phyloP scores from a whole-genome alignment of 345 rosid genomes.

The Bretschneidera sinensis region DNA sequence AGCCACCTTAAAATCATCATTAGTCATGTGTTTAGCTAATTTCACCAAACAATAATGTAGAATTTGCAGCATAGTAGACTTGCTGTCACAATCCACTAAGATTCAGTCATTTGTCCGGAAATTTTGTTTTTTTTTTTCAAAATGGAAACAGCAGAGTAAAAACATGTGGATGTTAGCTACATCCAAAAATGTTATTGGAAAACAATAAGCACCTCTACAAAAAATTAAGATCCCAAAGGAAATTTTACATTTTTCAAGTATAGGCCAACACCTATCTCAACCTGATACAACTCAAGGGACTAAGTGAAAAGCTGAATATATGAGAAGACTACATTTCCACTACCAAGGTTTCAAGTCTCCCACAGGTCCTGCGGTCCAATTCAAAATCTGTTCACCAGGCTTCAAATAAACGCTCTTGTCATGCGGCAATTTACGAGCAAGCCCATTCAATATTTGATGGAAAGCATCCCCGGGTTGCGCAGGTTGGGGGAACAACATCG shows the following conservation, averaged over 20 bases:
- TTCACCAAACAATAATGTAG: too few relatives aligned
- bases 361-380: constrained; percentile 88
- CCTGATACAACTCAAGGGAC: constrained; percentile 3
- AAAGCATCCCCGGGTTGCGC: constrained; percentile 90
- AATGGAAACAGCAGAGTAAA: too few relatives aligned
- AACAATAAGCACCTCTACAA: constrained; percentile 18
- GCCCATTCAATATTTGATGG: constrained; percentile 88
- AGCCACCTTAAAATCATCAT: too few relatives aligned
- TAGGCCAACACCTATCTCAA: background rate
- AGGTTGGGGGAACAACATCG: constrained; percentile 95
- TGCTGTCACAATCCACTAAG: too few relatives aligned
- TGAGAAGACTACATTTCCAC: background rate
- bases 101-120: too few relatives aligned
- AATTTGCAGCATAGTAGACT: too few relatives aligned
- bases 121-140: too few relatives aligned
- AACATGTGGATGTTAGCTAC: too few relatives aligned
- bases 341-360: constrained; percentile 96
- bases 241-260: background rate
- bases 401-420: constrained; percentile 45
- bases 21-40: too few relatives aligned
- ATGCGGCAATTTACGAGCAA: constrained; percentile 86
- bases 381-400: constrained; percentile 50
- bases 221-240: constrained; percentile 9
- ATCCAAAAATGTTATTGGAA: background rate
- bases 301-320: constrained; percentile 2